Evolutionary conservation across 768 basidiomycete species (phyloP).

Genomic region (Psilocybe azurescens): DNA sequence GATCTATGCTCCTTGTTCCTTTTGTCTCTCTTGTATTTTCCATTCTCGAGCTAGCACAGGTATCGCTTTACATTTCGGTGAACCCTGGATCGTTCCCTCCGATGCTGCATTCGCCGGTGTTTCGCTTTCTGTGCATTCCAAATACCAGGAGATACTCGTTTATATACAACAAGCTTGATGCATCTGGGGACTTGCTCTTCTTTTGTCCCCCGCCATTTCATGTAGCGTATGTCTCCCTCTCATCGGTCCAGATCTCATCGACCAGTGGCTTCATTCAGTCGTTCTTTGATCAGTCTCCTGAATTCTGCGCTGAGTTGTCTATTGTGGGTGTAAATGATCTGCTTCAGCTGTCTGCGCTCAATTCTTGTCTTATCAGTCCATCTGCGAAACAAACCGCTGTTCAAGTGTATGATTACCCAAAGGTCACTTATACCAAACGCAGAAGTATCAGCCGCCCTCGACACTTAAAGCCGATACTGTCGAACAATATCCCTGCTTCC

Average conservation of each 20-base stretch:
- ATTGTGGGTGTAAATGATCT: background rate
- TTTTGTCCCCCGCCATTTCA: conserved; percentile 22
- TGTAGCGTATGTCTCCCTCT: conserved; percentile 35
- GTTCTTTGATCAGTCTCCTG: conserved; percentile 50
- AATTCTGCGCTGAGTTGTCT: background rate
- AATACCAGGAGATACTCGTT: conserved; percentile 4
- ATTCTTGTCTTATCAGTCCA: background rate
- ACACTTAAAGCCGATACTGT: conserved; percentile 35
- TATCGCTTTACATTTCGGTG: conserved; percentile 22
- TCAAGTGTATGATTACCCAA: background rate
- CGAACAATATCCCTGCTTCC: conserved; percentile 11
- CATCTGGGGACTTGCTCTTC: background rate
- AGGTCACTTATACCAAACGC: conserved; percentile 1
- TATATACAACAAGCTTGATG: conserved; percentile 15
- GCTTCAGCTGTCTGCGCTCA: background rate
- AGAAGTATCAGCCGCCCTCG: conserved; percentile 40
- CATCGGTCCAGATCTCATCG: conserved; percentile 50
- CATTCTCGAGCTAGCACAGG: conserved; percentile 19
- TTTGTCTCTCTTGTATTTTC: conserved; percentile 20
- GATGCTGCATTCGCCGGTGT: conserved; percentile 24
- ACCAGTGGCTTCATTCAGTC: conserved; percentile 51
- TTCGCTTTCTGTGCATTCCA: conserved; percentile 25
- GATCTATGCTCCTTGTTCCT: conserved; percentile 2
- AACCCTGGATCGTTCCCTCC: conserved; percentile 20
- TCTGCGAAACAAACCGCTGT: background rate